phyloP scores from a whole-genome alignment of 2,329 filamentous ascomycete genomes.

The Hymenoscyphus scutula region DNA sequence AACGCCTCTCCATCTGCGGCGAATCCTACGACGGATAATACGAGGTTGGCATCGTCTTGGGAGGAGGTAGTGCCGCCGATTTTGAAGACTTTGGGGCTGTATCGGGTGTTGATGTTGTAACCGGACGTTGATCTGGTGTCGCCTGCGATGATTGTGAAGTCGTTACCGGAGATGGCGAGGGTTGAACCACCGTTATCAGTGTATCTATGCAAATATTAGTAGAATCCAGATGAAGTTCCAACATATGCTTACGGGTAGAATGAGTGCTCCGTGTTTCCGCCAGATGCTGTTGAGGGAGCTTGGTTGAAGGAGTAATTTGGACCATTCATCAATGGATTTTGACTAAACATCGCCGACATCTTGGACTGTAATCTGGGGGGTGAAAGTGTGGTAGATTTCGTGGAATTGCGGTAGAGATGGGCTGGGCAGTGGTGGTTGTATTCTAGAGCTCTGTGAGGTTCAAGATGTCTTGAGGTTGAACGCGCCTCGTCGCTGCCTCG shows the following conservation, averaged over 20 bases:
- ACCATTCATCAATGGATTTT: slow-evolving; percentile 66
- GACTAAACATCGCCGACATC: slow-evolving; percentile 68
- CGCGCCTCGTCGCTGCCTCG: slow-evolving; percentile 31
- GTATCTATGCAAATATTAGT: slow-evolving; percentile 58
- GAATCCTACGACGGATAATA: slow-evolving; percentile 93
- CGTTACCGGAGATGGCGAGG: slow-evolving; percentile 86
- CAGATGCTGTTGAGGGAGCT: slow-evolving; percentile 51
- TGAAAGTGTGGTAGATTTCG: neutral
- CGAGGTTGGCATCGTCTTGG: slow-evolving; percentile 79
- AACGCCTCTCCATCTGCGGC: slow-evolving; percentile 91
- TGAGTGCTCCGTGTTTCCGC: slow-evolving; percentile 67
- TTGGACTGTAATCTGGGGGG: slow-evolving; percentile 29
- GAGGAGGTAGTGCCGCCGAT: slow-evolving; percentile 88
- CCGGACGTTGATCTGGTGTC: slow-evolving; percentile 94
- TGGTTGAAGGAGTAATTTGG: slow-evolving; percentile 69
- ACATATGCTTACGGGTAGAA: slow-evolving; percentile 78
- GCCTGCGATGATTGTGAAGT: slow-evolving; percentile 95
- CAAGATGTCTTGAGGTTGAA: slow-evolving; percentile 17
- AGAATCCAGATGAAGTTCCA: slow-evolving; percentile 3
- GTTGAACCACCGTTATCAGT: slow-evolving; percentile 98
- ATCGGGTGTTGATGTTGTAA: slow-evolving; percentile 98
- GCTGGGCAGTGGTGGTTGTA: slow-evolving; percentile 9
- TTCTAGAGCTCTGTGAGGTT: slow-evolving; percentile 12
- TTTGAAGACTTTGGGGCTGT: slow-evolving; percentile 93
- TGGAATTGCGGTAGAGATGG: slow-evolving; percentile 5